Percentiles rank a stretch among this genome's conserved stretches.
These are phyloP conservation scores for Leucaena leucocephala DNA, from an alignment of 306 rosid genomes.

Conservation along the genomic window DNA sequence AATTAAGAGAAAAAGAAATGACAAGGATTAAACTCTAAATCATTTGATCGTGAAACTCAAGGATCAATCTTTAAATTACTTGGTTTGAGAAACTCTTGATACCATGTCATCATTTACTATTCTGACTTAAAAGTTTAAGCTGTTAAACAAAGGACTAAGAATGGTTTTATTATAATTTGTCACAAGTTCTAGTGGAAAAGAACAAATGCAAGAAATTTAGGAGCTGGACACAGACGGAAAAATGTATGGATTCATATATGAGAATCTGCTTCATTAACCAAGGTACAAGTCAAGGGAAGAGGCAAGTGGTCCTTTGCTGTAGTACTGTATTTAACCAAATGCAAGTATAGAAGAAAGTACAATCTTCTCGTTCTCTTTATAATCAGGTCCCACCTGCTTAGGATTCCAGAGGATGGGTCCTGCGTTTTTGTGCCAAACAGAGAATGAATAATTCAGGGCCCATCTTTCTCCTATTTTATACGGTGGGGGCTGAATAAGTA, in stretches of 20 bases:
- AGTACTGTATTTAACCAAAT: conserved; percentile 39
- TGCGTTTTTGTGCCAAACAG: conserved; percentile 45
- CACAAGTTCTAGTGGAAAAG: conserved; percentile 28
- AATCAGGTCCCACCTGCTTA: conserved; percentile 37
- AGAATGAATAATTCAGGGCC: conserved; percentile 50
- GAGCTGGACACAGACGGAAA: conserved; percentile 27
- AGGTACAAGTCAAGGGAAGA: conserved; percentile 47
- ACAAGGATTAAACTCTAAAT: neutral
- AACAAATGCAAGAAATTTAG: conserved; percentile 30
- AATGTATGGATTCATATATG: conserved; percentile 22
- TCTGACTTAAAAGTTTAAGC: neutral
- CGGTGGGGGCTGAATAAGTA: conserved; percentile 66
- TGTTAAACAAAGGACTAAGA: neutral
- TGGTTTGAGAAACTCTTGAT: neutral
- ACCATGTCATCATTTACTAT: neutral
- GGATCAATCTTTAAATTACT: neutral
- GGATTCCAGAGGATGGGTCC: conserved; percentile 45
- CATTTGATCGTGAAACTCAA: neutral
- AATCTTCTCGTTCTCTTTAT: conserved; percentile 39
- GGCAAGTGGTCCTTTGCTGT: conserved; percentile 46
- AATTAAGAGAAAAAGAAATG: neutral
- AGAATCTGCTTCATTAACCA: conserved; percentile 44
- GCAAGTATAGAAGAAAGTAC: conserved; percentile 50
- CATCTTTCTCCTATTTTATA: conserved; percentile 41
- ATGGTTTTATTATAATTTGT: neutral